Percentiles rank a stretch among this genome's conserved stretches.
Evolutionary conservation across 2,329 filamentous ascomycete genomes (phyloP).

Genomic region (Penicillium sp.): DNA sequence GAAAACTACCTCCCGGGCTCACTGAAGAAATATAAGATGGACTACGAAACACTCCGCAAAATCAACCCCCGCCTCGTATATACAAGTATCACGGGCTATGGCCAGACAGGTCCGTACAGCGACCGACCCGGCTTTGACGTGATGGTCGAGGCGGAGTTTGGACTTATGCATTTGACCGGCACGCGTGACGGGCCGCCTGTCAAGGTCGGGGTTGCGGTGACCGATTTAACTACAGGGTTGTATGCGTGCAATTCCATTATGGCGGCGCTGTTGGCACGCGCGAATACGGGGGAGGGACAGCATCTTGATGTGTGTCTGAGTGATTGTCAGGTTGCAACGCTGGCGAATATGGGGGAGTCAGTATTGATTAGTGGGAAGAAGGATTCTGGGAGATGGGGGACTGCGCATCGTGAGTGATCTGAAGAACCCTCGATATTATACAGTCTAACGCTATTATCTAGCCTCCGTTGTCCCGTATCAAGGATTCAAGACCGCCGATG

Average conservation of each 20-base stretch:
- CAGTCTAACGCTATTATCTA: slow-evolving; percentile 36
- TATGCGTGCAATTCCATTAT: slow-evolving; percentile 95
- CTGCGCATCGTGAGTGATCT: slow-evolving; percentile 71
- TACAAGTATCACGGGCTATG: slow-evolving; percentile 93
- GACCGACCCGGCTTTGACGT: slow-evolving; percentile 92
- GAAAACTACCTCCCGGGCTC: slow-evolving; percentile 94
- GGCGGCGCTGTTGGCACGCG: slow-evolving; percentile 76
- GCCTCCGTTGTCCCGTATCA: slow-evolving; percentile 94
- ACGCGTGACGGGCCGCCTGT: slow-evolving; percentile 82
- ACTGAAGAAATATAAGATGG: slow-evolving; percentile 83
- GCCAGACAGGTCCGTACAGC: slow-evolving; percentile 87
- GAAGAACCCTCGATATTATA: background rate
- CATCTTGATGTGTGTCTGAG: slow-evolving; percentile 90
- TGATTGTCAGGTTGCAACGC: slow-evolving; percentile 91
- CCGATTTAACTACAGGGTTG: slow-evolving; percentile 88
- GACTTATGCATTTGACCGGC: slow-evolving; percentile 97
- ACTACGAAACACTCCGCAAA: slow-evolving; percentile 73
- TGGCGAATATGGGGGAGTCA: slow-evolving; percentile 90
- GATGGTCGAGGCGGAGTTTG: slow-evolving; percentile 98
- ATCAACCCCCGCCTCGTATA: slow-evolving; percentile 88
- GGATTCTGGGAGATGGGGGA: slow-evolving; percentile 88
- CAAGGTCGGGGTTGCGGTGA: slow-evolving; percentile 95
- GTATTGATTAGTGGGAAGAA: slow-evolving; percentile 81
- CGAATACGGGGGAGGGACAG: slow-evolving; percentile 74
- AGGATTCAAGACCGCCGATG: slow-evolving; percentile 66